Evolutionary conservation across 2,329 filamentous ascomycete genomes (phyloP).

Genomic region (Cucurbitaria berberidis): DNA sequence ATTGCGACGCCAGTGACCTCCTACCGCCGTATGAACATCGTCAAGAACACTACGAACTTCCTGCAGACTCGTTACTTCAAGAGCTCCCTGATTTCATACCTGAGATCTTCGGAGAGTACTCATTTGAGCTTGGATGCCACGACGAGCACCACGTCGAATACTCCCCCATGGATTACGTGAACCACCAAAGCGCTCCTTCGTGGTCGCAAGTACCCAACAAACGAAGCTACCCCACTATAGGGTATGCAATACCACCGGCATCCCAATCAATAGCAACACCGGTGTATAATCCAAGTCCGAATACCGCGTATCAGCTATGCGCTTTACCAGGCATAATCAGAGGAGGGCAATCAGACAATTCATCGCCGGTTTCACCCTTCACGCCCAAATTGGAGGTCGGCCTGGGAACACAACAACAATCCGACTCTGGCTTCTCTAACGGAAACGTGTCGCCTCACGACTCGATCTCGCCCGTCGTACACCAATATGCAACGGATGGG

Average conservation of each 20-base stretch:
- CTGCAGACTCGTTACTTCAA: background rate
- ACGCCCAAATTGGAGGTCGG: background rate
- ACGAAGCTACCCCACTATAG: background rate
- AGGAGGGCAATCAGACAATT: background rate
- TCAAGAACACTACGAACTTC: background rate
- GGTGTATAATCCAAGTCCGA: background rate
- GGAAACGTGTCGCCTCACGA: background rate
- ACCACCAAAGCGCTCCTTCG: background rate
- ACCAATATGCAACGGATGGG: background rate
- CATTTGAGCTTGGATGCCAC: conserved; percentile 1
- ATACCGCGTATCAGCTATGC: background rate
- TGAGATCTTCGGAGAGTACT: background rate
- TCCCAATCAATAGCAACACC: background rate
- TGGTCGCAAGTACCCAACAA: background rate
- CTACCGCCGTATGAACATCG: background rate
- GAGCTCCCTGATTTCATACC: conserved; percentile 1
- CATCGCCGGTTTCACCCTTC: conserved; percentile 7
- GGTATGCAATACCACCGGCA: background rate
- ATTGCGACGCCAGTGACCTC: background rate
- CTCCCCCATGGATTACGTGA: background rate
- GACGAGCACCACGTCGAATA: background rate
- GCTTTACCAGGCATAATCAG: background rate
- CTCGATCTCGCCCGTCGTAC: background rate
- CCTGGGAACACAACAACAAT: background rate
- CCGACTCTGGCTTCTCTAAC: background rate